A percentile compares a stretch with the other conserved stretches of the same genome.
These are phyloP conservation scores for Exidia glandulosa DNA, from an alignment of 768 basidiomycete genomes.

Conservation along the genomic window DNA sequence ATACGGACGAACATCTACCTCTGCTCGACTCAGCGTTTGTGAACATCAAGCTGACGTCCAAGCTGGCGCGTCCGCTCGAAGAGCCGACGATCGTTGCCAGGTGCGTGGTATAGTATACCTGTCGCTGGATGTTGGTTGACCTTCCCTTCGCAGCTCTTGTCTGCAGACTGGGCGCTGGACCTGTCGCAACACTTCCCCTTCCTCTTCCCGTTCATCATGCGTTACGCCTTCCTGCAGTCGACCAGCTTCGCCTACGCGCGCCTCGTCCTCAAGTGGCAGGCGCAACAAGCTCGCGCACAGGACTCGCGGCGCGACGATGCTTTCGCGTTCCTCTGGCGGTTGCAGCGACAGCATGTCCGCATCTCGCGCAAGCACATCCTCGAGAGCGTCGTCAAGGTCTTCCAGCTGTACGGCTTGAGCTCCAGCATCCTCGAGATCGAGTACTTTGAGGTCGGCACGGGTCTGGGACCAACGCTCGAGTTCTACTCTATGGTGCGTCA, in stretches of 20 bases:
- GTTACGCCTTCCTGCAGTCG: constrained; percentile 93
- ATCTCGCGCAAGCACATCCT: constrained; percentile 91
- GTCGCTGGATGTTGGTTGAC: too few relatives aligned
- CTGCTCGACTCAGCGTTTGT: constrained; percentile 80
- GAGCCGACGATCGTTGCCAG: constrained; percentile 96
- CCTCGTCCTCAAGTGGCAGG: constrained; percentile 90
- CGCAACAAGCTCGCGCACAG: constrained; percentile 56
- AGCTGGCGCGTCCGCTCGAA: constrained; percentile 92
- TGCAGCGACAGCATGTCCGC: constrained; percentile 94
- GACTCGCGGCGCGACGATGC: constrained; percentile 83
- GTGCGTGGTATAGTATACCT: too few relatives aligned
- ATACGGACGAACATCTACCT: constrained; percentile 32
- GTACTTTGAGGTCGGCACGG: constrained; percentile 97
- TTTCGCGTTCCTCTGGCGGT: constrained; percentile 81
- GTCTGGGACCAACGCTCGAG: constrained; percentile 80
- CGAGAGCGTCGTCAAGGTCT: constrained; percentile 94
- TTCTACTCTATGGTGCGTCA: constrained; percentile 60
- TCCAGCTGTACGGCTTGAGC: constrained; percentile 91
- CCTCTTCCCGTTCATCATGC: constrained; percentile 96
- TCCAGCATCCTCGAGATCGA: constrained; percentile 93
- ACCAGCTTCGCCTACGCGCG: constrained; percentile 97
- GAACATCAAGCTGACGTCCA: constrained; percentile 96
- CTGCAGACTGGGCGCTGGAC: constrained; percentile 93
- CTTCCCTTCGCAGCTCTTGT: constrained; percentile 41
- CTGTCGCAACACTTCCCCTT: constrained; percentile 95